Conservation (phyloP, 1,139 yeast species). For the Magnusiomyces ingens region DNA sequence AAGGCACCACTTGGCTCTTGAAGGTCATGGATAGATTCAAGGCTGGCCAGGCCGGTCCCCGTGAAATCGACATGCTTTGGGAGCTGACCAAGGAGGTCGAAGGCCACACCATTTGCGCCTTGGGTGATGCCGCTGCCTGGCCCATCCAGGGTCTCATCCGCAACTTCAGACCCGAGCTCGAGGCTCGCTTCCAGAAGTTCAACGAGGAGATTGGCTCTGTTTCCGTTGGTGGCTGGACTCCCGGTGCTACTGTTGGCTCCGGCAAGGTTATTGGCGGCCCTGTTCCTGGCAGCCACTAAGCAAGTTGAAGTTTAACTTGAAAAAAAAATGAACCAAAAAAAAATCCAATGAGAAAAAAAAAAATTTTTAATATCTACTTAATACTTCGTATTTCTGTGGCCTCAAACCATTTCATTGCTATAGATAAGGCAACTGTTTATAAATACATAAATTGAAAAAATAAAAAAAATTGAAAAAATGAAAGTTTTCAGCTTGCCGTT, state of each 20-base stretch:
- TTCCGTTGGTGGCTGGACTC: slow-evolving; percentile 73
- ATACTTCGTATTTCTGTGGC: too few species aligned
- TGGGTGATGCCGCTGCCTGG: slow-evolving; percentile 93
- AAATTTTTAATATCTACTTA: too few species aligned
- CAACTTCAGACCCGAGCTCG: slow-evolving; percentile 75
- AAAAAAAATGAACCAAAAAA: too few species aligned
- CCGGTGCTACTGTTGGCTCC: slow-evolving; percentile 51
- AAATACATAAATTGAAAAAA: too few species aligned
- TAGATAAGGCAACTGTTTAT: too few species aligned
- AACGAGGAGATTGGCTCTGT: slow-evolving; percentile 41
- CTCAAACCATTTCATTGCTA: too few species aligned
- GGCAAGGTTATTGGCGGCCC: slow-evolving; percentile 66
- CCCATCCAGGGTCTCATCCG: slow-evolving; percentile 82
- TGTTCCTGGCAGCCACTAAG: slow-evolving; percentile 24
- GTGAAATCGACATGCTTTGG: slow-evolving; percentile 74
- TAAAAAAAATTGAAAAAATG: too few species aligned
- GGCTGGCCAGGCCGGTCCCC: slow-evolving; percentile 68
- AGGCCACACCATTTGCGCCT: slow-evolving; percentile 86
- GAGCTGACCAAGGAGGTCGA: slow-evolving; percentile 81
- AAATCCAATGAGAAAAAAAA: too few species aligned
- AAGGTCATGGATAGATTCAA: slow-evolving; percentile 79
- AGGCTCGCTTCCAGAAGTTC: slow-evolving; percentile 57
- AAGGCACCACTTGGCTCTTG: slow-evolving; percentile 81
- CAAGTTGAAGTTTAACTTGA: too few species aligned
- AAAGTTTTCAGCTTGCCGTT: too few species aligned